Evolutionary conservation across 192 early-diverging fungal genomes (phyloP).

Genomic region (Backusella macrospora): DNA sequence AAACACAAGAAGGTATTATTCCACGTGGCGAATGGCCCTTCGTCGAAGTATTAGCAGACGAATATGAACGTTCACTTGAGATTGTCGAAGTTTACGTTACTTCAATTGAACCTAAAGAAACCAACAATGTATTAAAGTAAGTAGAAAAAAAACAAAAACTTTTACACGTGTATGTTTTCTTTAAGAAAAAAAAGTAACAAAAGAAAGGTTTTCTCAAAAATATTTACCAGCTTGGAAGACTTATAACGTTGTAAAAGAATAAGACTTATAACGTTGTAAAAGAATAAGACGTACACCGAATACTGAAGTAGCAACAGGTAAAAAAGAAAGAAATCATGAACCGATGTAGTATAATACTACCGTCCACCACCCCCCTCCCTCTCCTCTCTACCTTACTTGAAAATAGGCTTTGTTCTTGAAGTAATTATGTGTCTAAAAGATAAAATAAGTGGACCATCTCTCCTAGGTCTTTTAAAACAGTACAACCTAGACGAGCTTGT

Average conservation of each 20-base stretch:
- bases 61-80: constrained; percentile 43
- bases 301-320: constrained; percentile 20
- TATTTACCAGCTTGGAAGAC: constrained; percentile 42
- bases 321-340: not conserved
- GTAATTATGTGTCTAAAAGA: constrained; percentile 43
- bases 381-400: not conserved
- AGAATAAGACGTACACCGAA: constrained; percentile 40
- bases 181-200: not conserved
- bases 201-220: constrained; percentile 47
- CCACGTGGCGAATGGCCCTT: constrained; percentile 39
- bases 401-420: constrained; percentile 31
- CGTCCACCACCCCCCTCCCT: too few species aligned
- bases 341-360: too few species aligned
- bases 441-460: constrained; percentile 25
- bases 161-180: too few species aligned
- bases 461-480: constrained; percentile 29
- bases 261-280: constrained; percentile 49
- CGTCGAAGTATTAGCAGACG: constrained; percentile 47
- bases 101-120: constrained; percentile 31
- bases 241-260: too few species aligned
- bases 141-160: not conserved
- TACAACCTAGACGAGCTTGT: constrained; percentile 36
- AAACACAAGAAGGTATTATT: not conserved
- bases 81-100: constrained; percentile 37
- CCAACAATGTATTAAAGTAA: constrained; percentile 37